Base-by-base conservation (phyloP, 1,139 yeast species). In the Hansenula sp. region DNA sequence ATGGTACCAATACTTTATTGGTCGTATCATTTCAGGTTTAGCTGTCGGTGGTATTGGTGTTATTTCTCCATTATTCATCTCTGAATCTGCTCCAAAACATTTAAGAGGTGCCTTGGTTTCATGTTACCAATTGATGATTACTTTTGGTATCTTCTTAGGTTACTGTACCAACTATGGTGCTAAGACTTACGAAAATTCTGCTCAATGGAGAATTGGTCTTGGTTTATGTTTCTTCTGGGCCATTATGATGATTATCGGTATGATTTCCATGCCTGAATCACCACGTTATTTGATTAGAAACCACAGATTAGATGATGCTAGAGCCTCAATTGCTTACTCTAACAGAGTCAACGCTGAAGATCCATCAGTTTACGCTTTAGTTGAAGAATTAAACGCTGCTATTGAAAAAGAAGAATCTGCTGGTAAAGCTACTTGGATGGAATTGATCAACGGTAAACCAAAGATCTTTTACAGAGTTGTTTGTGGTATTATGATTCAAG, bases 201-300 rank as follows among this genome's bases (percentile, higher is more conserved):
- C 75, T 29, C 80, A 79, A 60, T 79, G 82, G 77, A 76, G 84
- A 71, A 71, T 79, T 46, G 82, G 81, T 41, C 65, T 80, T 57
- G 85, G 84, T 48, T 51, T 73, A 39, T 63, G 69, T 46, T 69
- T 73, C 55, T 61, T 64, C 36, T 71, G 73, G 72, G 71, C 73
- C 16, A 38, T 62, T 39, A 50, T 69, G 37, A 61, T 71, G 56
- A 52, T 68, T 38, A 51, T 61, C 37, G 92, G 86, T 59, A 76
- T 83, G 77, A 51, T 71, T 37, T 67, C 80, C 55, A 75, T 82
- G 63, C 94, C 94, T 44, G 95, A 85, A 64, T 79, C 92, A 32
- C 90, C 95, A 52, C 75, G 95, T 66, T 85, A 65, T 64, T 72
- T 74, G 60, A 73, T 82, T 46, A 75, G 78, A 47, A 66, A 60